phyloP scores from a whole-genome alignment of 495 filamentous ascomycete species.

The Penicillium canescens region DNA sequence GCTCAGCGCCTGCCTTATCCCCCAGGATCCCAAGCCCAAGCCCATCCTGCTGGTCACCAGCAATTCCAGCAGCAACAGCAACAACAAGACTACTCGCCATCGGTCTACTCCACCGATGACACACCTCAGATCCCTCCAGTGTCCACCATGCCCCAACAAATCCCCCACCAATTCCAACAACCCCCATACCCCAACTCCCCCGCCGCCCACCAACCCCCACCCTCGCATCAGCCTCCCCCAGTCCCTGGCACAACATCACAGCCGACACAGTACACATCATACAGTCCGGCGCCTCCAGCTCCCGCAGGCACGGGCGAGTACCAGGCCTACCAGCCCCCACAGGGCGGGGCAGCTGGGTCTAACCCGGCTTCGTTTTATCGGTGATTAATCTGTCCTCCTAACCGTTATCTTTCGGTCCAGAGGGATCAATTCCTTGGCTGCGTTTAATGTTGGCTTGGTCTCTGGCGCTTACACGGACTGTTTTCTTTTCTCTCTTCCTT shows the following conservation, averaged over 20 bases:
- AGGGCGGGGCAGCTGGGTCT: conserved; percentile 29
- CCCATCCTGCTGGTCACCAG: conserved; percentile 38
- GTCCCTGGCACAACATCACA: conserved; percentile 43
- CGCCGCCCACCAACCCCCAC: conserved; percentile 47
- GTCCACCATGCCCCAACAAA: conserved; percentile 28
- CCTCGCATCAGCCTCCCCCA: conserved; percentile 46
- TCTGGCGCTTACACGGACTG: background rate
- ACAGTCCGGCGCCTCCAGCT: conserved; percentile 32
- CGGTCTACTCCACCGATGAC: conserved; percentile 61
- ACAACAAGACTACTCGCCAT: conserved; percentile 55
- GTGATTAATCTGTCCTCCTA: conserved; percentile 15
- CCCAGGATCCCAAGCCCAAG: conserved; percentile 33
- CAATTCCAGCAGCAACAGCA: conserved; percentile 41
- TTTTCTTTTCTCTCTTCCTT: background rate
- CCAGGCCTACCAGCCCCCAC: conserved; percentile 52
- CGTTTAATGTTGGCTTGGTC: conserved; percentile 1
- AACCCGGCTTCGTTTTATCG: conserved; percentile 48
- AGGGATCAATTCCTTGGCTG: background rate
- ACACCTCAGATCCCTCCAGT: conserved; percentile 32
- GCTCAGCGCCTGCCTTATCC: conserved; percentile 48
- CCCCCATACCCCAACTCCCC: conserved; percentile 46
- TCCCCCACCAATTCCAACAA: conserved; percentile 36
- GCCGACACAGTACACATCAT: conserved; percentile 43
- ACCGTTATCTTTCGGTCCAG: background rate
- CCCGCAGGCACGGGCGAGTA: conserved; percentile 42